These are phyloP conservation scores for Sclerotinia borealis DNA, from an alignment of 2,329 filamentous ascomycete species.

Conservation along the genomic window DNA sequence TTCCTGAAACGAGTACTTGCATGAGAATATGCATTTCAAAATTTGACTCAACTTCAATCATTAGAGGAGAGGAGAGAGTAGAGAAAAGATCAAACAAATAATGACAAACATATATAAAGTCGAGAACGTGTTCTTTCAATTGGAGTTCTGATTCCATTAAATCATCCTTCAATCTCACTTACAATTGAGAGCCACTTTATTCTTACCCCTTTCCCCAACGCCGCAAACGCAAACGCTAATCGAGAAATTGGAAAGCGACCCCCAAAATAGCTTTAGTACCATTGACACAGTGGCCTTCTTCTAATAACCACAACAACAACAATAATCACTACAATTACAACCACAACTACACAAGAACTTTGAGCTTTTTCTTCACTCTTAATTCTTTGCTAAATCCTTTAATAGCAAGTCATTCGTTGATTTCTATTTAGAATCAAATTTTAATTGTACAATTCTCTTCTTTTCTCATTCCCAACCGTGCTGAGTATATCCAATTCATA, in stretches of 20 bases:
- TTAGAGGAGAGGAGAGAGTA: no score
- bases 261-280: not conserved
- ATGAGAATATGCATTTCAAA: not conserved
- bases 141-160: not conserved
- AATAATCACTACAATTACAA: not conserved
- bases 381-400: not conserved
- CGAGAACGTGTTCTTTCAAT: slow-evolving; percentile 3
- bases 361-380: not conserved
- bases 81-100: no score
- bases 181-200: not conserved
- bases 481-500: not conserved
- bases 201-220: not conserved
- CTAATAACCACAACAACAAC: not conserved
- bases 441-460: slow-evolving; percentile 1
- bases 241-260: not conserved
- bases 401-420: slow-evolving; percentile 5
- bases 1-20: not conserved
- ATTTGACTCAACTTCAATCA: not conserved
- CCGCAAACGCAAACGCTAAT: not conserved
- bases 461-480: not conserved
- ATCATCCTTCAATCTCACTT: not conserved
- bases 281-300: not conserved
- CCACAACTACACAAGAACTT: not conserved
- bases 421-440: not conserved
- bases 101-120: not conserved